These are phyloP conservation scores for Aspergillus affinis DNA, from an alignment of 495 filamentous ascomycete species.

Conservation along the genomic window DNA sequence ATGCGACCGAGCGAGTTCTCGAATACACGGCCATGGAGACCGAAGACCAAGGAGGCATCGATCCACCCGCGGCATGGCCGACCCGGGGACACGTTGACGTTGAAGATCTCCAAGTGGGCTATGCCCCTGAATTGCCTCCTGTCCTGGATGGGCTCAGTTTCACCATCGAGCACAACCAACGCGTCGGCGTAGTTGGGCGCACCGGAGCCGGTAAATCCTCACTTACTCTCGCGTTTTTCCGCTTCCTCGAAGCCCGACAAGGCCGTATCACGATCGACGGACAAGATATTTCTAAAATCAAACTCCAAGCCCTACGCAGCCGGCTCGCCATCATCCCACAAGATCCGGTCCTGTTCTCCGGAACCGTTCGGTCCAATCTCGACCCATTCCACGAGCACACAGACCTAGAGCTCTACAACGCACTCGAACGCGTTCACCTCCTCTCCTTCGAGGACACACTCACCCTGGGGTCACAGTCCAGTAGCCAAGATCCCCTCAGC, in stretches of 20 bases:
- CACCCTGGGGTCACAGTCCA: constrained; percentile 34
- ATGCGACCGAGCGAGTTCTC: constrained; percentile 76
- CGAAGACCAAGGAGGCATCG: constrained; percentile 57
- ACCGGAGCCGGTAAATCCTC: constrained; percentile 89
- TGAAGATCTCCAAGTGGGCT: constrained; percentile 68
- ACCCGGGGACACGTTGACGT: constrained; percentile 74
- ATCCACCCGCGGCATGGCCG: constrained; percentile 77
- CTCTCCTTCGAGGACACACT: constrained; percentile 45
- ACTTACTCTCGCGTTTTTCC: constrained; percentile 78
- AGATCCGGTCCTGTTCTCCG: constrained; percentile 84
- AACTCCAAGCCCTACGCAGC: constrained; percentile 68
- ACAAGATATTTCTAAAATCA: constrained; percentile 72
- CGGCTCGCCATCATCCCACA: constrained; percentile 83
- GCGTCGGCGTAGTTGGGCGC: constrained; percentile 80
- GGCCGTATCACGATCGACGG: constrained; percentile 76
- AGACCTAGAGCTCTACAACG: constrained; percentile 71
- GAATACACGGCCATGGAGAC: constrained; percentile 74
- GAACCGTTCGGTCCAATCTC: constrained; percentile 78
- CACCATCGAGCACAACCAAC: constrained; percentile 66
- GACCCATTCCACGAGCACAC: constrained; percentile 75
- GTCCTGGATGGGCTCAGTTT: constrained; percentile 76
- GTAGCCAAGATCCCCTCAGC: constrained; percentile 20
- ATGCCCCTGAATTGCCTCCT: constrained; percentile 72
- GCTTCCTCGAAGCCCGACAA: constrained; percentile 71
- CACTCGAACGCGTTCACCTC: constrained; percentile 74